Evolutionary conservation across 495 filamentous ascomycete species (phyloP), one percentile per base, ranked within the genome.

Genomic region (Aspergillus panamensis): DNA sequence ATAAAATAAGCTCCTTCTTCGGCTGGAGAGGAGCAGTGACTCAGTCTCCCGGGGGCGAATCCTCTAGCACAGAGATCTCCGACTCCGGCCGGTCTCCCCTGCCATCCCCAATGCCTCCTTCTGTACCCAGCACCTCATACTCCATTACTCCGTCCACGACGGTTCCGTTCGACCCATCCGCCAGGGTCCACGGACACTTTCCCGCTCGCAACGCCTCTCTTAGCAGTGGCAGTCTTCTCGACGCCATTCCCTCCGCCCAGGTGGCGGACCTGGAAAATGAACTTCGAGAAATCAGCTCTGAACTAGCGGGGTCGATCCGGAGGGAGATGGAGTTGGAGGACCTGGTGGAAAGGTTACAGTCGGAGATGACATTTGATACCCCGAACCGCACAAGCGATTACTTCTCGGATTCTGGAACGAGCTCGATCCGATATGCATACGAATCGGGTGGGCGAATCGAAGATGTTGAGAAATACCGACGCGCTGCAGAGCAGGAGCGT

Each of bases 291-390:
- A 92, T 98, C 67, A 94, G 91, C 71, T 83, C 87, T 55, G 95
- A 98, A 73, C 74, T 97, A 66, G 95, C 94, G 20, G 81, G 86
- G 32, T 97, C 93, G 30, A 97, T 98, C 64, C 83, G 88, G 57
- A 85, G 94, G 61, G 94, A 98, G 77, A 92, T 98, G 87, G 94
- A 98, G 63, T 71, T 98, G 48, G 94, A 98, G 69, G 95, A 98
- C 66, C 74, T 97, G 45, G 85, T 97, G 2, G 94, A 98, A 59
- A 80, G 88, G 54, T 71, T 95, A 63, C 91, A 96, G 70, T 73
- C 83, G 33, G 92, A 96, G 62, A 81, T 84, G 55, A 80, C 82
- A 3, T 50, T 66, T 44, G 55, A 69, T 50, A 61, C 51, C 7
- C 64, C 64, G 1, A 87, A 84, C 58, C 86, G 87, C 67, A 96